phyloP scores from a whole-genome alignment of 306 rosid genomes.

The Myrica gale region DNA sequence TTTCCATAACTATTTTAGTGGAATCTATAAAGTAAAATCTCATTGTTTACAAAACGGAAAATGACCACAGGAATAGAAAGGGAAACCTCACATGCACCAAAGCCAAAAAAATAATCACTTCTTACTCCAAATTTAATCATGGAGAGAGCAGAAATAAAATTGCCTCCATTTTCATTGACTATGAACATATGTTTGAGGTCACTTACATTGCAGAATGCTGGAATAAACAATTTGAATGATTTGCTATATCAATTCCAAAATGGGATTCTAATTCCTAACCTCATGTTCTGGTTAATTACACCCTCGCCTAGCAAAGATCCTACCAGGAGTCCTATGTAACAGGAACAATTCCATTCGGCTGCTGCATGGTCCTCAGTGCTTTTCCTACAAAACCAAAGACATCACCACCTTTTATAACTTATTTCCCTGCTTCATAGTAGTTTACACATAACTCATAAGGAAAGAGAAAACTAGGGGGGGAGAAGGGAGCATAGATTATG shows the following conservation, averaged over 20 bases:
- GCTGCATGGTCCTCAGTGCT: conserved; percentile 65
- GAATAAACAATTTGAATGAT: conserved; percentile 55
- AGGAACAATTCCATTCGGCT: conserved; percentile 71
- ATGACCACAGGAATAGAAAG: not conserved
- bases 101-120: not conserved
- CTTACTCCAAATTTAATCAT: conserved; percentile 13
- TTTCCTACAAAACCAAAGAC: conserved; percentile 67
- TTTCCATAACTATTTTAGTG: not conserved
- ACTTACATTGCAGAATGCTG: conserved; percentile 40
- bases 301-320: conserved; percentile 46
- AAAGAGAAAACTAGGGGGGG: not conserved
- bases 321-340: conserved; percentile 53
- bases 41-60: not conserved
- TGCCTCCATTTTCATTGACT: conserved; percentile 37
- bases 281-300: conserved; percentile 56
- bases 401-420: conserved; percentile 19
- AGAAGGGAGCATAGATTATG: not conserved
- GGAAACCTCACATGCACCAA: not conserved
- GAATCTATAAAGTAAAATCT: not conserved
- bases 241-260: conserved; percentile 50
- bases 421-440: conserved; percentile 22
- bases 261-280: conserved; percentile 60
- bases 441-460: not conserved
- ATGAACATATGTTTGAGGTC: conserved; percentile 41
- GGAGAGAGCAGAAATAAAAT: conserved; percentile 2